Conservation (phyloP, 2,329 filamentous ascomycete species). For the Thielaviopsis musarum region DNA sequence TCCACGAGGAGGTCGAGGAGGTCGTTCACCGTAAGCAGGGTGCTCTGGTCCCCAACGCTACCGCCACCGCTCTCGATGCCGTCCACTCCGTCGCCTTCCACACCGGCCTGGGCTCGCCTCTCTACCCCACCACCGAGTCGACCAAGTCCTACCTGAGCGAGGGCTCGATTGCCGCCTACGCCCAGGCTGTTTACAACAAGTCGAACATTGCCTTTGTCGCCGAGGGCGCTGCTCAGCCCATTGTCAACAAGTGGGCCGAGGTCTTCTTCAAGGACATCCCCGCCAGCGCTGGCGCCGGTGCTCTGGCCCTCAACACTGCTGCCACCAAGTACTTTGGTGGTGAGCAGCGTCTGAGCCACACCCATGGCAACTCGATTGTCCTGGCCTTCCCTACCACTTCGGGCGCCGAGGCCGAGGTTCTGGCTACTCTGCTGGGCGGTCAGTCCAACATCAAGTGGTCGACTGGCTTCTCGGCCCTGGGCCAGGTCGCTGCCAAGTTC, state of each 20-base stretch:
- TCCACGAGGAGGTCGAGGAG: conserved; percentile 70
- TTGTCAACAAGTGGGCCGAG: conserved; percentile 75
- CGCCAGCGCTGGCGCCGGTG: conserved; percentile 28
- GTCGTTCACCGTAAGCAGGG: conserved; percentile 65
- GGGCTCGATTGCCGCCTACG: conserved; percentile 57
- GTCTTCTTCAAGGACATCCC: conserved; percentile 74
- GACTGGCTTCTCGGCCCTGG: conserved; percentile 75
- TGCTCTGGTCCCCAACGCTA: conserved; percentile 44
- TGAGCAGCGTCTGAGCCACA: conserved; percentile 74
- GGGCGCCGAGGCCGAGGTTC: conserved; percentile 80
- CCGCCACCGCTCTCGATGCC: conserved; percentile 62
- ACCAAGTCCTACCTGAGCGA: conserved; percentile 67
- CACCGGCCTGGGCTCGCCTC: conserved; percentile 67
- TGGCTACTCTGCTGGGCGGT: conserved; percentile 78
- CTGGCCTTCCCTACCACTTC: conserved; percentile 72
- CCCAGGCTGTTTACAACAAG: conserved; percentile 68
- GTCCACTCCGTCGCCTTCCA: conserved; percentile 84
- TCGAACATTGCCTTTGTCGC: conserved; percentile 81
- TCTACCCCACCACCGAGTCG: conserved; percentile 54
- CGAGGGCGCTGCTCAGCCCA: conserved; percentile 63
- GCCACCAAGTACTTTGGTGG: conserved; percentile 83
- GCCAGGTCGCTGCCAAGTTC: conserved; percentile 55
- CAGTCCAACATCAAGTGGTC: conserved; percentile 91
- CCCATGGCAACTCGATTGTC: conserved; percentile 64
- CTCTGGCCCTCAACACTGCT: conserved; percentile 32